phyloP scores from a whole-genome alignment of 139 green algal species.

The Picocystis salinarum region DNA sequence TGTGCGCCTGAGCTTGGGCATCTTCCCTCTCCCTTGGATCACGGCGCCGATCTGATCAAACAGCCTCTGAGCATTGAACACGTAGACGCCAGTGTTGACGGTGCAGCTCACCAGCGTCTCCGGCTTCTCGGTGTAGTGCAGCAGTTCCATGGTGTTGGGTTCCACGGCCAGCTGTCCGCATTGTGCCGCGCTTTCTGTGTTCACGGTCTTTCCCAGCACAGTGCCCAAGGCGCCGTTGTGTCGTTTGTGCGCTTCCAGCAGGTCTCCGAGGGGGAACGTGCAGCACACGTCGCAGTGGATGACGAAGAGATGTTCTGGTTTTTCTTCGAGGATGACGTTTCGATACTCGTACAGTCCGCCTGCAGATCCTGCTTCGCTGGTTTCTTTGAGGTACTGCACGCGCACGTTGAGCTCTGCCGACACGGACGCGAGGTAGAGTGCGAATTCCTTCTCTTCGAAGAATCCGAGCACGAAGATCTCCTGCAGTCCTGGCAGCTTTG shows the following conservation, averaged over 20 bases:
- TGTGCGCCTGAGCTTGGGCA: too few relatives aligned
- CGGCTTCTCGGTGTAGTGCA: slow-evolving; percentile 26
- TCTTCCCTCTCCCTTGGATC: not conserved
- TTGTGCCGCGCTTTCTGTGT: slow-evolving; percentile 8
- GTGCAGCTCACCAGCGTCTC: slow-evolving; percentile 24
- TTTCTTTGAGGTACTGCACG: slow-evolving; percentile 19
- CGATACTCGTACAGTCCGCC: slow-evolving; percentile 17
- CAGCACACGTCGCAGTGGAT: slow-evolving; percentile 27
- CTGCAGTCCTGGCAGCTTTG: slow-evolving; percentile 19
- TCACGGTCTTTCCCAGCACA: slow-evolving; percentile 20
- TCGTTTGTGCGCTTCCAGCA: slow-evolving; percentile 18
- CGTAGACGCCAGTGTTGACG: slow-evolving; percentile 26
- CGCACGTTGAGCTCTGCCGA: slow-evolving; percentile 17
- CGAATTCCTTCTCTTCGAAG: slow-evolving; percentile 25
- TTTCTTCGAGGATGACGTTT: slow-evolving; percentile 16
- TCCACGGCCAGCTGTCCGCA: slow-evolving; percentile 19
- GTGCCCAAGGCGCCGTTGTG: slow-evolving; percentile 17
- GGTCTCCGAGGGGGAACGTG: slow-evolving; percentile 17
- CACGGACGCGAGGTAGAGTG: slow-evolving; percentile 13
- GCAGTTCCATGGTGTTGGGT: slow-evolving; percentile 10
- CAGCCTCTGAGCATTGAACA: slow-evolving; percentile 12
- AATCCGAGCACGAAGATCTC: slow-evolving; percentile 19
- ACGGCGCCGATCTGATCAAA: slow-evolving; percentile 14
- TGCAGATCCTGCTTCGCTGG: slow-evolving; percentile 14
- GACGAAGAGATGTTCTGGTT: slow-evolving; percentile 19